Percentiles rank a stretch among this genome's conserved stretches.
Conservation (phyloP, 495 filamentous ascomycete species). For the Annulohypoxylon stygium region DNA sequence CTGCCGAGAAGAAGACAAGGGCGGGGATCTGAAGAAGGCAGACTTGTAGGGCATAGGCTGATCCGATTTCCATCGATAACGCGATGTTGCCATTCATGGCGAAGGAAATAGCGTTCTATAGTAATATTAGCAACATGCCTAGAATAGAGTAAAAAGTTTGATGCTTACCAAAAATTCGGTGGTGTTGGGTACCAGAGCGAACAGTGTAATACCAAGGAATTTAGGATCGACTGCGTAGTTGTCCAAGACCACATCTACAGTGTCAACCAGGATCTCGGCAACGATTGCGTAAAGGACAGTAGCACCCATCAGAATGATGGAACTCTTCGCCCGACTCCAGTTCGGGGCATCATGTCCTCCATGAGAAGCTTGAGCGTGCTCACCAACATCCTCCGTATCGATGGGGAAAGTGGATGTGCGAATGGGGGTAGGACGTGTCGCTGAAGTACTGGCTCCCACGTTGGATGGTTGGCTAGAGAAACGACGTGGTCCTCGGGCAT, state of each 20-base stretch:
- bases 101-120: constrained; percentile 96
- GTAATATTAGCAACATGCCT: constrained; percentile 51
- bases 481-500: constrained; percentile 63
- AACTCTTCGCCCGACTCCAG: constrained; percentile 92
- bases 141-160: background rate
- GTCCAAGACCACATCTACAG: constrained; percentile 92
- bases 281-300: constrained; percentile 95
- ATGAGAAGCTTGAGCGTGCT: constrained; percentile 63
- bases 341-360: constrained; percentile 98
- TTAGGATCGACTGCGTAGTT: constrained; percentile 95
- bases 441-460: constrained; percentile 46
- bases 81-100: constrained; percentile 99
- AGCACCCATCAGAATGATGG: constrained; percentile 88
- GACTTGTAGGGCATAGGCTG: constrained; percentile 96
- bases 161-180: constrained; percentile 91
- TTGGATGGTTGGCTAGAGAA: constrained; percentile 45
- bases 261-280: constrained; percentile 96
- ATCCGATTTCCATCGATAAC: constrained; percentile 98
- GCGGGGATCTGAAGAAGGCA: constrained; percentile 97
- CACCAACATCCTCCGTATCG: constrained; percentile 56
- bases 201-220: constrained; percentile 96
- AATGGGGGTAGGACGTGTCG: constrained; percentile 49
- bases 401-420: constrained; percentile 57
- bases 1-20: constrained; percentile 89
- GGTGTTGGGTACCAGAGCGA: constrained; percentile 96